phyloP scores from a whole-genome alignment of 31 red algal species.

The Asparagopsis taxiformis region DNA sequence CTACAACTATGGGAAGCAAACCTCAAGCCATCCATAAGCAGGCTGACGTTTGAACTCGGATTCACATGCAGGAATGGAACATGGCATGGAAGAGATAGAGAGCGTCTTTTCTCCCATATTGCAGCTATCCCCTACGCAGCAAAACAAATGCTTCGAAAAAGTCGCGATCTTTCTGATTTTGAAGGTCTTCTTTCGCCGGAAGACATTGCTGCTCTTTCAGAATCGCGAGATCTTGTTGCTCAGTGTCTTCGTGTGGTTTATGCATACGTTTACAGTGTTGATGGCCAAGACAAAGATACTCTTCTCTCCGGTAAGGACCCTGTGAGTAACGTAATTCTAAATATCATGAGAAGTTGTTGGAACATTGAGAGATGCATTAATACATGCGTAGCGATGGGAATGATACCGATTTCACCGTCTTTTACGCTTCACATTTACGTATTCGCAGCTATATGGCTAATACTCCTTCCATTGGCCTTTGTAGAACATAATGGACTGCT shows the following conservation, averaged over 20 bases:
- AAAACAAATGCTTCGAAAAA: background rate
- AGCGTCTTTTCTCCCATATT: constrained; percentile 3
- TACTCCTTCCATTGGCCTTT: constrained; percentile 3
- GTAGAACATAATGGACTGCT: constrained; percentile 9
- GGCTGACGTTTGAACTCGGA: background rate
- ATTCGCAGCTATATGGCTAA: constrained; percentile 9
- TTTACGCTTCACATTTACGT: constrained; percentile 9
- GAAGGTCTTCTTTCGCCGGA: background rate
- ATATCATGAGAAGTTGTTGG: background rate
- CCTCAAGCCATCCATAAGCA: background rate
- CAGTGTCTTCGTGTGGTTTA: background rate
- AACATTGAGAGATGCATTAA: background rate
- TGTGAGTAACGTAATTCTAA: background rate
- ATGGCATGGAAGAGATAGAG: constrained; percentile 17
- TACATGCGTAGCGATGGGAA: background rate
- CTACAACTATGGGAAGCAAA: background rate
- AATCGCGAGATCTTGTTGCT: background rate
- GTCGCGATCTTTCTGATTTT: background rate
- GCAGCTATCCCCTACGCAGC: background rate
- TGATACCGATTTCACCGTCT: background rate
- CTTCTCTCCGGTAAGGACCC: background rate
- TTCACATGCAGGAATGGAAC: background rate
- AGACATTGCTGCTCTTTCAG: background rate
- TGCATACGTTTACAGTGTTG: constrained; percentile 2
- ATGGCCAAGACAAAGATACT: background rate